Conservation (phyloP, 2,329 filamentous ascomycete species). For the Cordyceps tenuipes region DNA sequence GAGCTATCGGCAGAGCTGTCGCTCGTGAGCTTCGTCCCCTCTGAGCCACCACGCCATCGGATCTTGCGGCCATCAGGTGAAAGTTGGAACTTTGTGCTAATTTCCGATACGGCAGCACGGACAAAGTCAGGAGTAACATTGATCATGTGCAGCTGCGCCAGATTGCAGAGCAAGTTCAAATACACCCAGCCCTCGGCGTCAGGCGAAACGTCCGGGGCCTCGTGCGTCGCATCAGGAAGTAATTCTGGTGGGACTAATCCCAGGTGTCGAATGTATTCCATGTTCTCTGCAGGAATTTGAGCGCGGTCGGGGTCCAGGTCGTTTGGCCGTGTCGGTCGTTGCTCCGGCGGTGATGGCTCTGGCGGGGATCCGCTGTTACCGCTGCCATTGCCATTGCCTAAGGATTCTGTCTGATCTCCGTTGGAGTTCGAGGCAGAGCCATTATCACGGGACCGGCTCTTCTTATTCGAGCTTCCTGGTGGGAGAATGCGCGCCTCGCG, state of each 20-base stretch:
- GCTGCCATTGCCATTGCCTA: conserved; percentile 28
- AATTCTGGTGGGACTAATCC: conserved; percentile 56
- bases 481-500: conserved; percentile 43
- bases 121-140: conserved; percentile 76
- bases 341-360: conserved; percentile 45
- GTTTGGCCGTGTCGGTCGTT: conserved; percentile 66
- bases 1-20: conserved; percentile 48
- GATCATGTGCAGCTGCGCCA: conserved; percentile 78
- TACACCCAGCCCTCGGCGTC: conserved; percentile 74
- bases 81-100: conserved; percentile 68
- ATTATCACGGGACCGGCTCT: conserved; percentile 34
- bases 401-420: conserved; percentile 38
- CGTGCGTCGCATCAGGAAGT: conserved; percentile 30
- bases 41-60: conserved; percentile 64
- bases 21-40: conserved; percentile 57
- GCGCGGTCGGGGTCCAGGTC: conserved; percentile 73
- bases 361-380: conserved; percentile 33
- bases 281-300: conserved; percentile 67
- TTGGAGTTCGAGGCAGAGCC: conserved; percentile 38
- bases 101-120: conserved; percentile 59
- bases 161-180: conserved; percentile 68
- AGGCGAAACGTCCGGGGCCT: conserved; percentile 42
- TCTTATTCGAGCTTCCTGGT: conserved; percentile 27
- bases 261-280: conserved; percentile 70
- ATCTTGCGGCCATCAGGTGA: conserved; percentile 72